Conservation (phyloP, 495 filamentous ascomycete species). For the Tuber melanosporum region DNA sequence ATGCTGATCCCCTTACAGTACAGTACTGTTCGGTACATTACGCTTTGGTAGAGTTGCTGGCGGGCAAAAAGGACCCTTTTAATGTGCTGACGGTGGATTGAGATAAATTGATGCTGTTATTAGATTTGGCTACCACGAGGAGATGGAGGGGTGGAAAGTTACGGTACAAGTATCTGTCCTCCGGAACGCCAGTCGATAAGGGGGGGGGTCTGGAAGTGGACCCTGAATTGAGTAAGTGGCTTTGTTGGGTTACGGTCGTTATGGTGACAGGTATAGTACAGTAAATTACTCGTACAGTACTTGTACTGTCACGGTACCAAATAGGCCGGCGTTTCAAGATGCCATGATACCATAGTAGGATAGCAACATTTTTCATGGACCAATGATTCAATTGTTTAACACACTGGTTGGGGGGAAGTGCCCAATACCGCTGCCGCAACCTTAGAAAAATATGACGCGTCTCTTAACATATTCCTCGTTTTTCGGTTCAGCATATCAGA, state of each 20-base stretch:
- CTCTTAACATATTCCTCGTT: constrained; percentile 11
- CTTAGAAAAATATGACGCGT: constrained; percentile 37
- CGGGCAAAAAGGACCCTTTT: background rate
- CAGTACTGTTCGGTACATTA: background rate
- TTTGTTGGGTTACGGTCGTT: background rate
- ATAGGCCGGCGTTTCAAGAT: constrained; percentile 30
- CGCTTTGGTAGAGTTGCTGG: background rate
- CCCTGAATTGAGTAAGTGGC: background rate
- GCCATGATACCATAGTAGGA: constrained; percentile 7
- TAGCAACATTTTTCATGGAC: constrained; percentile 15
- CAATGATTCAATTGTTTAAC: constrained; percentile 18
- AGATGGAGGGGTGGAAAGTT: background rate
- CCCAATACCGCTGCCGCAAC: constrained; percentile 6
- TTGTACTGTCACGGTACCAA: background rate
- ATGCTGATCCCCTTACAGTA: background rate
- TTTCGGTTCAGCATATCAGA: background rate
- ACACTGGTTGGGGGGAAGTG: constrained; percentile 11
- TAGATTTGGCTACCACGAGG: background rate
- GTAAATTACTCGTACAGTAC: too few relatives aligned
- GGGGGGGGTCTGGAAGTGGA: background rate
- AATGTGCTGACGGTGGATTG: background rate
- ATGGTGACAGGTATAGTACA: background rate
- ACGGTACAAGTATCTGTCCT: background rate
- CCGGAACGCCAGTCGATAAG: background rate
- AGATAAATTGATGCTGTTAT: constrained; percentile 2